Evolutionary conservation across 306 rosid genomes (phyloP).

Genomic region (Senna tora): DNA sequence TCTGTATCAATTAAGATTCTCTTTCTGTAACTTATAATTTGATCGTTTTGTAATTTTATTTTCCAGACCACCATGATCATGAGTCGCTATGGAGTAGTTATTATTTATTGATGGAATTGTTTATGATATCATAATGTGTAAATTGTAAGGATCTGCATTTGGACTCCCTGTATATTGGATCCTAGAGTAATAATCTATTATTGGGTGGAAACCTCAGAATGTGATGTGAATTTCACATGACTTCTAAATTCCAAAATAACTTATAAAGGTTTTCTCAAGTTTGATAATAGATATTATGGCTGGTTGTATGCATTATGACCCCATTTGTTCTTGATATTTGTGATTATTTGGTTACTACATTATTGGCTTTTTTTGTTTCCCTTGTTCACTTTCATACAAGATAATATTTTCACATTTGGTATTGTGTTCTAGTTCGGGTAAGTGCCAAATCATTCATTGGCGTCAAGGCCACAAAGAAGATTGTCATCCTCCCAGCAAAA

Average conservation of each 20-base stretch:
- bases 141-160: neutral
- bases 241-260: neutral
- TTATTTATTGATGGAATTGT: constrained; percentile 10
- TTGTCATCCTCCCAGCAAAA: constrained; percentile 60
- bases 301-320: constrained; percentile 16
- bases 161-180: neutral
- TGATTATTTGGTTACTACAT: constrained; percentile 13
- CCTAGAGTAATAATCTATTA: neutral
- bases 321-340: constrained; percentile 5
- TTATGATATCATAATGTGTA: constrained; percentile 14
- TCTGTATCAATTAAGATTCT: neutral
- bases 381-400: neutral
- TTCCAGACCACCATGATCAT: neutral
- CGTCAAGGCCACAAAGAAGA: constrained; percentile 90
- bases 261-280: neutral
- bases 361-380: neutral
- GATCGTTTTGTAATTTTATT: neutral
- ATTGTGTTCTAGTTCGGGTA: constrained; percentile 70
- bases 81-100: neutral
- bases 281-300: neutral
- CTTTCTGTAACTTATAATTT: neutral
- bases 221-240: constrained; percentile 2
- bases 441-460: constrained; percentile 94
- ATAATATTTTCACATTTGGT: constrained; percentile 9
- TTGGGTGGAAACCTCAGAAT: constrained; percentile 6